Evolutionary conservation across 208 protist genomes (phyloP), one percentile per base, ranked within the genome.

Genomic region (Acanthamoeba castellanii): DNA sequence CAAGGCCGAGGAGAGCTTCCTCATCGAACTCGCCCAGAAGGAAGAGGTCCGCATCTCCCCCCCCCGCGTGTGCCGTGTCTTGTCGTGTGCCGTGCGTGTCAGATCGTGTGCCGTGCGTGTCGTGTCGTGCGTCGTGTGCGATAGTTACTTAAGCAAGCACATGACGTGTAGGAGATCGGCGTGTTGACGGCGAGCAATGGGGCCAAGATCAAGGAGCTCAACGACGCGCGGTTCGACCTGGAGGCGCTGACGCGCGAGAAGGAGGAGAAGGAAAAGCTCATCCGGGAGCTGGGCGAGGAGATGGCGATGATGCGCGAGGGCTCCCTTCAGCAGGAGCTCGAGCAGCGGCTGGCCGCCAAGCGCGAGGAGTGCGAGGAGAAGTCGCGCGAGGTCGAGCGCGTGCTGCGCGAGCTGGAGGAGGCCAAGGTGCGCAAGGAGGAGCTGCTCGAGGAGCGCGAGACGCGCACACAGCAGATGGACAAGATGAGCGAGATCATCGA

Each of bases 291-390:
- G 13, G 27, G 42, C 42, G 76, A 85, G 34, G 76, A 85, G 76
- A 85, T 85, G 34, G 76, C 76, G 76, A 57, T 57, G 76, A 85
- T 85, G 76, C 76, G 76, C 76, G 76, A 85, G 76, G 76, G 76
- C 22, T 34, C 34, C 45, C 42, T 85, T 5, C 76, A 85, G 76
- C 76, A 85, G 76, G 76, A 85, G 76, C 47, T 85, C 34, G 76
- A 85, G 76, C 76, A 30, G 76, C 76, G 76, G 5, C 76, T 85
- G 18, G 76, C 34, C 5, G 34, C 76, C 76, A 85, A 85, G 42
- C 76, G 76, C 47, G 76, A 85, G 42, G 76, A 85, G 27, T 85
- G 76, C 76, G 76, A 85, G 76, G 76, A 85, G n/a, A 20, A 32
- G 42, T 14, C 76, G 47, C 76, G 76, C 34, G 76, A 85, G 47